Base-by-base conservation (phyloP, 306 rosid species). In the Vigna reflexopilosa region DNA sequence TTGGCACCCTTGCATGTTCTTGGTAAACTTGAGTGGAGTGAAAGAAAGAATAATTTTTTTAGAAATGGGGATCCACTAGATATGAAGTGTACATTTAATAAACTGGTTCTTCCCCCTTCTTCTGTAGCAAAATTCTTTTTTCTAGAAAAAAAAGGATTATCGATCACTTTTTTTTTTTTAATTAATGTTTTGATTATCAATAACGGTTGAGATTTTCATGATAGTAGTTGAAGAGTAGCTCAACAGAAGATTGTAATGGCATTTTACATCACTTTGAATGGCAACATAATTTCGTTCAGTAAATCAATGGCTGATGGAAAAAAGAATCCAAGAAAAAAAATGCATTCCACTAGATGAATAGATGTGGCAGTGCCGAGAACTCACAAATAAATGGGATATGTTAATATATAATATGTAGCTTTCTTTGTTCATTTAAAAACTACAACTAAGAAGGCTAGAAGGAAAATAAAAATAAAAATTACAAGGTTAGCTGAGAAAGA, bases 31-130 rank as follows among this genome's bases (percentile, higher is more conserved):
- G 22, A 34, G 47, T 34, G 24, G 22, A 7, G 45, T 30, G 49
- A 15, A 64, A 64, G 49, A 36, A 64, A 36, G 49, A 64, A 64
- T 64, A 64, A 36, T 45, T 45, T 12, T 44, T 36, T 17, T 64
- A 36, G 22, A 62, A 34, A 64, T 36, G 16, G 28, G 48, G 16
- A 36, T 36, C 26, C 69, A 34, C 13, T 34, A 36, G 20, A 61
- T 3, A 62, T 62, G 45, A 62, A 24, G 65, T 19, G 9, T 58
- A 12, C n/a, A 58, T 13, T 59, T 28, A 14, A 59, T 59, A 59
- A 59, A 28, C 40, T 5, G 11, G 40, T 26, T 59, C 66, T 9
- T 0, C 4, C n/a, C 14, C 66, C 17, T 26, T 6, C 40, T 59
- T 59, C 40, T 59, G 38, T 28, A 59, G 66, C 9, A 13, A 10